Evolutionary conservation across 352 stramenopile species (phyloP), one percentile per base, ranked within the genome.

Genomic region (Phytophthora fragariae): DNA sequence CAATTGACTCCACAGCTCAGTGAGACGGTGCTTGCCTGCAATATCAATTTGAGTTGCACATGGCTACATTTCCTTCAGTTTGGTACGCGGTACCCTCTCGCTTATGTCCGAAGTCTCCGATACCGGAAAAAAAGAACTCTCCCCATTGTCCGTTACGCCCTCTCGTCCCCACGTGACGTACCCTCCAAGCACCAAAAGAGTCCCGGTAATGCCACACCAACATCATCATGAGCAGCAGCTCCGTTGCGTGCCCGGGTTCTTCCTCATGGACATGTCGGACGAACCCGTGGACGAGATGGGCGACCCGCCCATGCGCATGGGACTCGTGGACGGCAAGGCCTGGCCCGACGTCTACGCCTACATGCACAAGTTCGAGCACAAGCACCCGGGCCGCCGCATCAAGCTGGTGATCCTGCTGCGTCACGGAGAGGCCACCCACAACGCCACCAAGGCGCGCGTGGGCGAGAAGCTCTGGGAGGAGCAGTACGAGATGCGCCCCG

Each of bases 401-500:
- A 90, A 92, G 70, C 70, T 92, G 10, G 49, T 92, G 2, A 80
- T 92, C 53, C 80, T 93, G 33, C 29, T 93, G 57, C 83, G 86
- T 17, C 86, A 93, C 55, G 86, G 83, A 62, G 83, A 93, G 59
- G 86, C 75, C 39, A 82, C 84, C 2, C 86, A 93, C 60, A 93
- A 93, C 47, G 84, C 86, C 39, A 84, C 86, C 54, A 88, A 89
- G 52, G 65, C 73, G 49, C 79, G 82, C n/a, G 80, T 89, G 44
- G 84, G 86, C 6, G 79, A 78, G 29, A 63, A 80, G 14, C 54
- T 77, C 2, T 93, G 86, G 86, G 77, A 89, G 24, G 57, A 78
- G 37, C 56, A 89, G 47, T 79, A 84, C 66, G 79, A 90, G 68
- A 87, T 85, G 62, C 64, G 50, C 1, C 37, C 74, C 11, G 64